These are phyloP conservation scores for Arctium lappa DNA, from an alignment of 129 eudicot genomes.

Conservation along the genomic window DNA sequence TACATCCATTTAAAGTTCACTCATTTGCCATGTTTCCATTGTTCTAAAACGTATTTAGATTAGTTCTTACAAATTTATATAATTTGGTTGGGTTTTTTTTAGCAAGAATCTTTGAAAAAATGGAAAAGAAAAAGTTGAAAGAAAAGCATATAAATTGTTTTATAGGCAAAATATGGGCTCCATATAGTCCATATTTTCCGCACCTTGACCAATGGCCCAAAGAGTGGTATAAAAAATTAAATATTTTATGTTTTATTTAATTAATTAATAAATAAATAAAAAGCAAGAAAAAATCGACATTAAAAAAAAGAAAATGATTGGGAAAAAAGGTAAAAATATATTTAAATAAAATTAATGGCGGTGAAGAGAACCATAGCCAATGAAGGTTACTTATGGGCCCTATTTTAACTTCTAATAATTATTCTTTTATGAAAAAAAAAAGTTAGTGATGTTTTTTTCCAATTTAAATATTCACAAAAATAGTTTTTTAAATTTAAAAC, in stretches of 20 bases:
- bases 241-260: background rate
- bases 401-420: background rate
- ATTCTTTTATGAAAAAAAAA: background rate
- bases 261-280: background rate
- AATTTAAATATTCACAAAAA: background rate
- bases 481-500: no score
- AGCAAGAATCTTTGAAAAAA: background rate
- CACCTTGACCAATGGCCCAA: constrained; percentile 30
- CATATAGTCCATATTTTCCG: constrained; percentile 34
- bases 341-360: constrained; percentile 15
- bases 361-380: constrained; percentile 25
- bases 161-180: constrained; percentile 18
- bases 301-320: constrained; percentile 9
- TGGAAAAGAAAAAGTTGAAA: constrained; percentile 10
- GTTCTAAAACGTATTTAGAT: background rate
- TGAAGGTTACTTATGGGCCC: constrained; percentile 25
- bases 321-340: constrained; percentile 5
- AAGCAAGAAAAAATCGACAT: background rate
- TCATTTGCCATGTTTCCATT: background rate
- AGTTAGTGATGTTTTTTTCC: background rate
- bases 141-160: constrained; percentile 7
- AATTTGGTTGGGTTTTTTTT: background rate
- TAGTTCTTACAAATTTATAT: background rate
- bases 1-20: background rate
- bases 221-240: constrained; percentile 25